These are phyloP conservation scores for Botrytis elliptica DNA, from an alignment of 2,329 filamentous ascomycete species.

Conservation along the genomic window DNA sequence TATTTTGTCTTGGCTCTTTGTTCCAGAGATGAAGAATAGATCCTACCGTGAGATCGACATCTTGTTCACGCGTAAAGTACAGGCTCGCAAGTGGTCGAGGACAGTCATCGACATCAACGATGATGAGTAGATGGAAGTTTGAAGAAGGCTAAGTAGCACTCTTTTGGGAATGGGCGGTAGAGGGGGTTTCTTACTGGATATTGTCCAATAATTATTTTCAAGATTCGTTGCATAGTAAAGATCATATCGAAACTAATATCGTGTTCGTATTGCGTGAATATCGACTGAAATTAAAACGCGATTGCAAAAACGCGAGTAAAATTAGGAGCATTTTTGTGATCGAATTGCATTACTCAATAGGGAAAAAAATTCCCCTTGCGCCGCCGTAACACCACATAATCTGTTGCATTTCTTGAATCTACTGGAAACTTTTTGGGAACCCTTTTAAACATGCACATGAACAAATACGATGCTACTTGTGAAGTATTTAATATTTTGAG, in stretches of 20 bases:
- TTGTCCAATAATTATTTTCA: not conserved
- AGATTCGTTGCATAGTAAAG: not conserved
- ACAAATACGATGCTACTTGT: not conserved
- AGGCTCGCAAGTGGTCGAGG: not conserved
- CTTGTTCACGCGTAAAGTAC: not conserved
- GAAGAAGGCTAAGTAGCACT: not conserved
- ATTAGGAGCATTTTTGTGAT: not conserved
- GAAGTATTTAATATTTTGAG: no score
- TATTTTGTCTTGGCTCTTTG: not conserved
- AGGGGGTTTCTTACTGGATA: not conserved
- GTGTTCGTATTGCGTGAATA: not conserved
- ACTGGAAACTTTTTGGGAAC: not conserved
- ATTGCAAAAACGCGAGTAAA: not conserved
- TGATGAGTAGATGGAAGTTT: not conserved
- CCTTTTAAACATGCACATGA: fast-evolving
- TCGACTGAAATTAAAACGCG: not conserved
- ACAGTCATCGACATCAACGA: not conserved
- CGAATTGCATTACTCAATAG: not conserved
- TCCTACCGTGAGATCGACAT: not conserved
- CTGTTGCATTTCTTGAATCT: not conserved
- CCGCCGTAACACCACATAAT: not conserved
- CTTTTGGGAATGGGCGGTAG: not conserved
- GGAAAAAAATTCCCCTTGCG: not conserved
- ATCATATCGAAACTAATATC: not conserved
- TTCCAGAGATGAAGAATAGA: not conserved